These are phyloP conservation scores for Fusarium torulosum DNA, from an alignment of 2,329 filamentous ascomycete genomes.

Conservation along the genomic window DNA sequence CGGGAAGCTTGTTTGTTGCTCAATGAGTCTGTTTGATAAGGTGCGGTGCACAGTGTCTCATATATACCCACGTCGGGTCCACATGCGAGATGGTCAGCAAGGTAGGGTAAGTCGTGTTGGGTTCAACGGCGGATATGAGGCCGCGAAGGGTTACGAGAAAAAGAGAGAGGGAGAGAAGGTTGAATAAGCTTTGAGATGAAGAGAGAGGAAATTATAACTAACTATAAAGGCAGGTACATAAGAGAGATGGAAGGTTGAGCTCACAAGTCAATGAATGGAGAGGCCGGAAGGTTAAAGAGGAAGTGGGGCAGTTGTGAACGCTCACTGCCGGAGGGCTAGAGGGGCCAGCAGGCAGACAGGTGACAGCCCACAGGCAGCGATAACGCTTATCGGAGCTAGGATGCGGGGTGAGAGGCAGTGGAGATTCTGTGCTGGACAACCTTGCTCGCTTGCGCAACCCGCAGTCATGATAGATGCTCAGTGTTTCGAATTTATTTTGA, in stretches of 20 bases:
- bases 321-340: constrained; percentile 42
- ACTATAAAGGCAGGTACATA: background rate
- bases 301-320: constrained; percentile 49
- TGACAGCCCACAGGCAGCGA: constrained; percentile 47
- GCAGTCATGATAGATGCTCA: background rate
- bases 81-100: constrained; percentile 33
- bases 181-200: background rate
- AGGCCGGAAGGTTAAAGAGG: constrained; percentile 43
- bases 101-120: constrained; percentile 17
- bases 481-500: no score
- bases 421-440: background rate
- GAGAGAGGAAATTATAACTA: background rate
- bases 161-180: background rate
- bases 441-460: background rate
- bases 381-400: constrained; percentile 47
- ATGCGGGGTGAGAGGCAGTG: constrained; percentile 34
- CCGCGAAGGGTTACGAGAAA: background rate
- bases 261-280: background rate
- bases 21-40: background rate
- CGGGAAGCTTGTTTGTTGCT: background rate
- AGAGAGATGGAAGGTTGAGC: background rate
- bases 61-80: constrained; percentile 20
- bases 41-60: constrained; percentile 28
- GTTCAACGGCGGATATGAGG: background rate
- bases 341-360: constrained; percentile 47